Conservation (phyloP, 2,329 filamentous ascomycete genomes). For the Aureobasidium sp. region DNA sequence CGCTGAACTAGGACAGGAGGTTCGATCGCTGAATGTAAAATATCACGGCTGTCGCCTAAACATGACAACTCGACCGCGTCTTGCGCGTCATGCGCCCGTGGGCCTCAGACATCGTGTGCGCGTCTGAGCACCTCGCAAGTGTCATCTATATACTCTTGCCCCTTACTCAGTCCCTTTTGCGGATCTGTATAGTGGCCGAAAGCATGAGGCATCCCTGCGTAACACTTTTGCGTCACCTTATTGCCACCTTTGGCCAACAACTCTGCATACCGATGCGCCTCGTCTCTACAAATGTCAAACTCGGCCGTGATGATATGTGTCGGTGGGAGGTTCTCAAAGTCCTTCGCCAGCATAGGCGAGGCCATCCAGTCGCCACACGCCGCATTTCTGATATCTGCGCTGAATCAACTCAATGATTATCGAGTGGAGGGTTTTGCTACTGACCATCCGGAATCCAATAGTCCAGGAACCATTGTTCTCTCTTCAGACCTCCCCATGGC, state of each 20-base stretch:
- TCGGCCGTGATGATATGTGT: constrained; percentile 2
- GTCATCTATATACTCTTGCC: background rate
- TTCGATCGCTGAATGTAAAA: too few species aligned
- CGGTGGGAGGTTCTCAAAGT: background rate
- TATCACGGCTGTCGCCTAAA: too few species aligned
- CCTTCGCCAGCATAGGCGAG: background rate
- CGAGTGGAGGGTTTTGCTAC: background rate
- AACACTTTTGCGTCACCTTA: background rate
- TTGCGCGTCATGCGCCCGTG: too few species aligned
- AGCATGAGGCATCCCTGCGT: background rate
- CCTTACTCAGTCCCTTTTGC: background rate
- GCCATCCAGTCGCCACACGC: background rate
- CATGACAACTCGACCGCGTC: too few species aligned
- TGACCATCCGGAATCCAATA: background rate
- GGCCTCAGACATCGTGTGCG: background rate
- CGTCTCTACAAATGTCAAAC: background rate
- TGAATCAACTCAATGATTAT: background rate
- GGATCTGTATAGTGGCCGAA: background rate
- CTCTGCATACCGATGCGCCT: background rate
- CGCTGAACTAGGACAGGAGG: too few species aligned
- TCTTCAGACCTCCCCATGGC: background rate
- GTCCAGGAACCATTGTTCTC: background rate
- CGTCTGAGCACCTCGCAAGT: background rate
- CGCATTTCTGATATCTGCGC: background rate
- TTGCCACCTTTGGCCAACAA: background rate